Percentiles rank a stretch among this genome's conserved stretches.
Evolutionary conservation across 169 alveolate genomes (phyloP).

Genomic region (Toxoplasma gondii): DNA sequence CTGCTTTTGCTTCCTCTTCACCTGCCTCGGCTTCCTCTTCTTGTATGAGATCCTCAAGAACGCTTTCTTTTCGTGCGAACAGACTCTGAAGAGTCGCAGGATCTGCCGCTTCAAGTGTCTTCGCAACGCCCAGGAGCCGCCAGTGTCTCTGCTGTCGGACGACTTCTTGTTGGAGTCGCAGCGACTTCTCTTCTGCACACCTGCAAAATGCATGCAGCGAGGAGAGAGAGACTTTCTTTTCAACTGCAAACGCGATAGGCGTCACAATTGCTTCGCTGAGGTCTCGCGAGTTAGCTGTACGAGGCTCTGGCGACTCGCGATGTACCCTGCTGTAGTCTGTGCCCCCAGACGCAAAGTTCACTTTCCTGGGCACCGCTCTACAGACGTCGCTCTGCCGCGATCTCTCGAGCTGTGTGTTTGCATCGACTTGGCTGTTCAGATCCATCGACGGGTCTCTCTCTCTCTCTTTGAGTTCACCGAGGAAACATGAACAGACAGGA

Average conservation of each 20-base stretch:
- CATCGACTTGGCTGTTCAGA: no score
- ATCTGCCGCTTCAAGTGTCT: background rate
- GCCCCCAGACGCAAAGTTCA: background rate
- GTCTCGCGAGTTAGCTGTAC: background rate
- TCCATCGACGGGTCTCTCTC: no score
- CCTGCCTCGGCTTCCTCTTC: background rate
- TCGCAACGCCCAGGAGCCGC: background rate
- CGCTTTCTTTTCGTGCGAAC: background rate
- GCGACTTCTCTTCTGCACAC: slow-evolving; percentile 36
- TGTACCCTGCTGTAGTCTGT: background rate
- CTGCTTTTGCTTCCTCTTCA: background rate
- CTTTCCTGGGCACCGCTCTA: no score
- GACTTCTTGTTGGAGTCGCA: slow-evolving; percentile 19
- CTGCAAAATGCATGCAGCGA: background rate
- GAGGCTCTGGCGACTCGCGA: background rate
- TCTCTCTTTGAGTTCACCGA: no score
- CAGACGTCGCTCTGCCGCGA: no score
- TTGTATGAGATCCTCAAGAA: background rate
- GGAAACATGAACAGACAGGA: no score
- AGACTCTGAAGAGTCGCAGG: background rate
- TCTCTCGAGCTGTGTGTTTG: no score
- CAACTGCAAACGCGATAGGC: no score
- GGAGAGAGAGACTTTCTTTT: background rate
- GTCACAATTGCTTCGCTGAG: no score
- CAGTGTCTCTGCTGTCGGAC: slow-evolving; percentile 26